These are phyloP conservation scores for Fraxinus sp. DNA, from an alignment of 305 asterid species.

Conservation along the genomic window DNA sequence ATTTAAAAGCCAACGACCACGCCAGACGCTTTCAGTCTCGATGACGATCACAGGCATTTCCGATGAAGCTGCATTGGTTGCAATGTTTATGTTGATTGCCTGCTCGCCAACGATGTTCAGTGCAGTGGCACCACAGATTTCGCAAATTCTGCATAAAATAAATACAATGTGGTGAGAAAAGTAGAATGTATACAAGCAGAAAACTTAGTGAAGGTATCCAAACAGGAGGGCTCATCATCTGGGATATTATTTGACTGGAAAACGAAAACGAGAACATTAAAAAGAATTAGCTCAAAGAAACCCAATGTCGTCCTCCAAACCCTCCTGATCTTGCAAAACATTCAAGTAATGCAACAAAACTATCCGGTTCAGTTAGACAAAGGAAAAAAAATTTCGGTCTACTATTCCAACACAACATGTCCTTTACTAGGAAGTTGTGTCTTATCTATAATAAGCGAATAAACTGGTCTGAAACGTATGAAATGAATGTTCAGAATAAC, in stretches of 20 bases:
- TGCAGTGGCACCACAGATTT: slow-evolving; percentile 51
- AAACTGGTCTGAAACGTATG: neutral
- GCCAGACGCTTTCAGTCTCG: slow-evolving; percentile 37
- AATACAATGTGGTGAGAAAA: neutral
- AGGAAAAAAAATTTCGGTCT: neutral
- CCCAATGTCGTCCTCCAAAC: neutral
- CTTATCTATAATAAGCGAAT: neutral
- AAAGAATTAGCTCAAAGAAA: neutral
- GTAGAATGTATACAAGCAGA: neutral
- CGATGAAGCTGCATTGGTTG: slow-evolving; percentile 14
- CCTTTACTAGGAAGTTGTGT: neutral
- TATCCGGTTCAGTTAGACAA: neutral
- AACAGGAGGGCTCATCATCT: neutral
- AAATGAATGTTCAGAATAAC: neutral
- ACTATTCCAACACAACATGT: neutral
- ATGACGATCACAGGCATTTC: slow-evolving; percentile 25
- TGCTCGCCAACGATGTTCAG: slow-evolving; percentile 43
- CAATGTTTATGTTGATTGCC: slow-evolving; percentile 25
- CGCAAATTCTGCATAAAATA: slow-evolving; percentile 42
- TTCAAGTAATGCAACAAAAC: neutral
- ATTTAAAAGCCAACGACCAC: slow-evolving; percentile 48
- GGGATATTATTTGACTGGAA: neutral
- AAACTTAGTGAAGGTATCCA: neutral
- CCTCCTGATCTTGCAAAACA: neutral
- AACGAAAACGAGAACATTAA: neutral